Evolutionary conservation across 2,329 filamentous ascomycete species (phyloP), one percentile per base, ranked within the genome.

Genomic region (Fonsecaea nubica): DNA sequence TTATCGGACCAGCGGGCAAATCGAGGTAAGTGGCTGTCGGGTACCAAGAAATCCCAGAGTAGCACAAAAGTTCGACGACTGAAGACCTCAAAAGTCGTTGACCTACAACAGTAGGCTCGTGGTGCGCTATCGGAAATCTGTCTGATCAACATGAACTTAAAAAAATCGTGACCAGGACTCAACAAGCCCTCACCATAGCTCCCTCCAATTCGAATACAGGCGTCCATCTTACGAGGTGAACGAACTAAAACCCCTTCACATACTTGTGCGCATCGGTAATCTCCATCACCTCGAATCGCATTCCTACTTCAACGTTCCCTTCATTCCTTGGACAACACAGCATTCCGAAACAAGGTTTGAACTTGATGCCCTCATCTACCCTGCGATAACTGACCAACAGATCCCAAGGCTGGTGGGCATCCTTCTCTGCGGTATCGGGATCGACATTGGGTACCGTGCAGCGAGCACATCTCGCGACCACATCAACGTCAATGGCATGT

Each of bases 311-410:
- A 9, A 90, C 73, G 56, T 78, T 74, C 0, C 85, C 86, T 68
- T 87, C 84, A 52, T 78, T 80, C 66, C 83, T 80, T 15, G 88
- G 87, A 60, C 85, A 85, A 74, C 86, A 85, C 72, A 89, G 74
- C 88, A 90, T 89, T 1, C 87, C 87, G 79, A 89, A 89, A 71
- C 87, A 89, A 48, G 87, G 87, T 77, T 89, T 89, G 69, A 80
- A 89, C 76, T 82, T 88, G 32, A 86, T 81, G 0, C 87, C 87
- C 71, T 83, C 78, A 73, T 89, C 87, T 4, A 89, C 80, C 33
- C 86, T 76, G 8, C 87, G 78, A 75, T 87, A 89, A 72, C 84
- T 84, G 81, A 88, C 85, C 62, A 89, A 75, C 67, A 82, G 83
- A 72, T 88, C 82, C 87, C 87, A 89, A 6, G 87, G 87, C 79